These are phyloP conservation scores for Trametes cubensis DNA, from an alignment of 768 basidiomycete species.

Conservation along the genomic window DNA sequence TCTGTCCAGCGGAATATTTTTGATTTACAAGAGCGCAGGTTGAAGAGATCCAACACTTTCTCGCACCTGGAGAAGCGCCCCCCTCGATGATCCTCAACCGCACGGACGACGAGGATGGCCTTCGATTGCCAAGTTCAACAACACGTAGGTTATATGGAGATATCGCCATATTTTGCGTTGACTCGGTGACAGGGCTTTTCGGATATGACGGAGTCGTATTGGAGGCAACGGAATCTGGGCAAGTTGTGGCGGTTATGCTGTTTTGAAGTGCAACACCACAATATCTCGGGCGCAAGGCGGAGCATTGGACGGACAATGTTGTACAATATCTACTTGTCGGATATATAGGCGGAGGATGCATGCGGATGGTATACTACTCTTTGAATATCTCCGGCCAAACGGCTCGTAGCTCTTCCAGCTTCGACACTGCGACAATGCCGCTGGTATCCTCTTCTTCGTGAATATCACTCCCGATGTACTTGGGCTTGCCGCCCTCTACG, in stretches of 20 bases:
- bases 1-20: not conserved
- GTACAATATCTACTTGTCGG: not conserved
- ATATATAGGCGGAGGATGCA: not conserved
- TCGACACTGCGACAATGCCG: slow-evolving; percentile 53
- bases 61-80: slow-evolving; percentile 71
- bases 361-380: slow-evolving; percentile 13
- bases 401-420: slow-evolving; percentile 65
- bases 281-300: no score
- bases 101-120: slow-evolving; percentile 72
- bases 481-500: slow-evolving; percentile 63
- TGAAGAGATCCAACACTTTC: slow-evolving; percentile 77
- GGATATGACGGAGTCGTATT: slow-evolving; percentile 83
- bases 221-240: slow-evolving; percentile 77
- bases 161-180: slow-evolving; percentile 3
- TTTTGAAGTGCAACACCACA: slow-evolving; percentile 37
- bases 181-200: slow-evolving; percentile 48
- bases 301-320: not conserved
- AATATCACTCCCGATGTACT: slow-evolving; percentile 43
- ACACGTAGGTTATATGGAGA: slow-evolving; percentile 54
- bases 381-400: slow-evolving; percentile 81
- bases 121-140: slow-evolving; percentile 67
- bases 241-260: slow-evolving; percentile 72
- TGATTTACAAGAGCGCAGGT: slow-evolving; percentile 47
- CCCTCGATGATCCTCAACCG: slow-evolving; percentile 83
- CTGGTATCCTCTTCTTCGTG: slow-evolving; percentile 43